Evolutionary conservation across 495 filamentous ascomycete genomes (phyloP).

Genomic region (Penicillium daleae): DNA sequence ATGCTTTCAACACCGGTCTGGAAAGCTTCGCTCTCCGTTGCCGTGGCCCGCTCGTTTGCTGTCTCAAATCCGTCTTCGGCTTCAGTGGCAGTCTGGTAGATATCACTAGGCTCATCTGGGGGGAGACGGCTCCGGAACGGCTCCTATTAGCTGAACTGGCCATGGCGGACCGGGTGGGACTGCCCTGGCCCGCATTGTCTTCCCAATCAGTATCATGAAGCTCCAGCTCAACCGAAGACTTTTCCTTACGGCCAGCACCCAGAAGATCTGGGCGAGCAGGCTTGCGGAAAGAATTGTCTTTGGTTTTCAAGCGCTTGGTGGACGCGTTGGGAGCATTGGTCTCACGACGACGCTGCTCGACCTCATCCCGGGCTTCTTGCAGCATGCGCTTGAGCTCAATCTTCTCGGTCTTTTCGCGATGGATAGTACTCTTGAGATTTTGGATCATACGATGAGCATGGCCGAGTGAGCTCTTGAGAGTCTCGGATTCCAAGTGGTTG

Average conservation of each 20-base stretch:
- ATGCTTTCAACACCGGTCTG: constrained; percentile 86
- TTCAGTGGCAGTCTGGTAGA: constrained; percentile 86
- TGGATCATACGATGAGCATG: constrained; percentile 97
- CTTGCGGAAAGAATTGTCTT: constrained; percentile 76
- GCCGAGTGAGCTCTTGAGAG: constrained; percentile 86
- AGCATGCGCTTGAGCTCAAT: constrained; percentile 93
- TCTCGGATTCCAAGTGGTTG: constrained; percentile 88
- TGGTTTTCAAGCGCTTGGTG: constrained; percentile 70
- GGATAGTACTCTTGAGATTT: constrained; percentile 88
- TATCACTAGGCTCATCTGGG: constrained; percentile 59
- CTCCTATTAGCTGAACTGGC: constrained; percentile 22
- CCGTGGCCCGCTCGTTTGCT: constrained; percentile 75
- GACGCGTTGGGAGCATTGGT: constrained; percentile 46
- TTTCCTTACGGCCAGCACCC: constrained; percentile 74
- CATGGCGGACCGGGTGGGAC: constrained; percentile 45
- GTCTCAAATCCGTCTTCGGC: constrained; percentile 82
- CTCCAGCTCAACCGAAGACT: constrained; percentile 66
- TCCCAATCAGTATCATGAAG: constrained; percentile 87
- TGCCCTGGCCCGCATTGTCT: constrained; percentile 63
- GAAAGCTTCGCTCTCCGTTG: constrained; percentile 89
- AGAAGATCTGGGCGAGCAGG: constrained; percentile 70
- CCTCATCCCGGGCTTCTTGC: constrained; percentile 91
- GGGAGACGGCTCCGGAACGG: constrained; percentile 27
- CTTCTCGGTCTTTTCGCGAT: constrained; percentile 98
- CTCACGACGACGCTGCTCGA: constrained; percentile 76